Conservation (phyloP, 2,329 filamentous ascomycete species). For the Xylariaceae sp. region DNA sequence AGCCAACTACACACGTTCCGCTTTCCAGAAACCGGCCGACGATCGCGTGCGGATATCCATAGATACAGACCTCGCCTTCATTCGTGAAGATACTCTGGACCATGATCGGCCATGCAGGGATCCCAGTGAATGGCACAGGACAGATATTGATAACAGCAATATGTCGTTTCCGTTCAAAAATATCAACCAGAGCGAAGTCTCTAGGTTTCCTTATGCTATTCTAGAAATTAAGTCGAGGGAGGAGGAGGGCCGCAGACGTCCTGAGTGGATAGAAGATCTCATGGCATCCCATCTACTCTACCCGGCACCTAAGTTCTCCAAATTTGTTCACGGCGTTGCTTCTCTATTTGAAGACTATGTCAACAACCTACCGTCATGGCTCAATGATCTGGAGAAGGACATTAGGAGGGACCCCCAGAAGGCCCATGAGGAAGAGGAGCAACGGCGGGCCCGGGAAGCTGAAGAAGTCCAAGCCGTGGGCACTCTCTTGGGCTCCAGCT, state of each 20-base stretch:
- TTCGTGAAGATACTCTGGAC: conserved; percentile 75
- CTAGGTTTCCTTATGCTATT: conserved; percentile 83
- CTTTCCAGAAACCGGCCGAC: conserved; percentile 93
- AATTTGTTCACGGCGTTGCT: conserved; percentile 92
- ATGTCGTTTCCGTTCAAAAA: conserved; percentile 85
- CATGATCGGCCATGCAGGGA: conserved; percentile 81
- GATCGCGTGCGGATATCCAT: conserved; percentile 87
- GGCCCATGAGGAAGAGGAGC: conserved; percentile 88
- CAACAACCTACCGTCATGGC: conserved; percentile 95
- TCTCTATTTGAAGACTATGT: conserved; percentile 93
- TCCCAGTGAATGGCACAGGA: conserved; percentile 83
- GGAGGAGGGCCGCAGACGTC: conserved; percentile 60
- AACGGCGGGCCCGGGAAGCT: conserved; percentile 72
- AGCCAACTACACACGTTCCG: conserved; percentile 89
- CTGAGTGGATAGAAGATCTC: conserved; percentile 85
- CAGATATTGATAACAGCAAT: conserved; percentile 77
- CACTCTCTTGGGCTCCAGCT: conserved; percentile 65
- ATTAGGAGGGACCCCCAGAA: conserved; percentile 89
- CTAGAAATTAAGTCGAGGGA: conserved; percentile 88
- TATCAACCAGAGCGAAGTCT: conserved; percentile 87
- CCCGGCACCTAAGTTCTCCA: conserved; percentile 85
- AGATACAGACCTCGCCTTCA: conserved; percentile 87
- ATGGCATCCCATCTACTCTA: conserved; percentile 92
- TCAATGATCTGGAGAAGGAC: conserved; percentile 84
- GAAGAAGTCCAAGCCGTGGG: conserved; percentile 89